A percentile compares a stretch with the other conserved stretches of the same genome.
Evolutionary conservation across 768 basidiomycete genomes (phyloP).

Genomic region (Mycena pura): DNA sequence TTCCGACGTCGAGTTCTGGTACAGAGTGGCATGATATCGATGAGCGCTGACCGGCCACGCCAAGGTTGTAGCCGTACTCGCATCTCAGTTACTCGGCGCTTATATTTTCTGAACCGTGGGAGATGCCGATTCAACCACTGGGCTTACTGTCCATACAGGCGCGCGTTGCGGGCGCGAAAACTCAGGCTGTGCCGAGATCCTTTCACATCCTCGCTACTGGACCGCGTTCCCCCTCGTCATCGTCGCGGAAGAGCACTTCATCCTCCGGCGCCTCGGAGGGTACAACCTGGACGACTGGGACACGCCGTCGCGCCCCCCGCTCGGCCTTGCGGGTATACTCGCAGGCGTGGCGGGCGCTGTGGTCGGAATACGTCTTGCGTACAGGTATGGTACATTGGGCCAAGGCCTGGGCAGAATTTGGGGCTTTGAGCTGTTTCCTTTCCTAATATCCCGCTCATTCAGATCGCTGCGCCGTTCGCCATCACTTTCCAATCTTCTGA

Average conservation of each 20-base stretch:
- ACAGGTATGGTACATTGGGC: slow-evolving; percentile 55
- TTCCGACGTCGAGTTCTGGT: too few relatives aligned
- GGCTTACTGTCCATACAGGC: slow-evolving; percentile 54
- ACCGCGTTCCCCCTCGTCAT: slow-evolving; percentile 53
- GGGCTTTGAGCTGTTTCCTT: neutral
- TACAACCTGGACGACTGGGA: slow-evolving; percentile 61
- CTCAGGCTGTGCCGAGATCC: slow-evolving; percentile 49
- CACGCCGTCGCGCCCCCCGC: slow-evolving; percentile 49
- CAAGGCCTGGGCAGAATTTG: slow-evolving; percentile 47
- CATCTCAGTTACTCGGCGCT: too few relatives aligned
- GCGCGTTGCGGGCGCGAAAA: slow-evolving; percentile 51
- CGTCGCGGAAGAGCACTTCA: slow-evolving; percentile 51
- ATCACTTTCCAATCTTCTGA: slow-evolving; percentile 53
- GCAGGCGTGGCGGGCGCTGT: slow-evolving; percentile 54
- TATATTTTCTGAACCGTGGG: too few relatives aligned
- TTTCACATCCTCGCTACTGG: slow-evolving; percentile 57
- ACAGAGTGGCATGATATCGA: too few relatives aligned
- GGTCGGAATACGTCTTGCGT: slow-evolving; percentile 45
- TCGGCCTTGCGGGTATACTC: slow-evolving; percentile 54
- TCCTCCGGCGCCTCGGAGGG: slow-evolving; percentile 56
- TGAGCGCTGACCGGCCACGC: too few relatives aligned
- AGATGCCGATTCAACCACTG: too few relatives aligned
- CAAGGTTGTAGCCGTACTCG: too few relatives aligned
- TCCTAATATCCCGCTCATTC: neutral
- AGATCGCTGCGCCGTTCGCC: slow-evolving; percentile 54